A percentile compares a stretch with the other conserved stretches of the same genome.
These are phyloP conservation scores for Solanum appendiculatum DNA, from an alignment of 257 asterid genomes.

Conservation along the genomic window DNA sequence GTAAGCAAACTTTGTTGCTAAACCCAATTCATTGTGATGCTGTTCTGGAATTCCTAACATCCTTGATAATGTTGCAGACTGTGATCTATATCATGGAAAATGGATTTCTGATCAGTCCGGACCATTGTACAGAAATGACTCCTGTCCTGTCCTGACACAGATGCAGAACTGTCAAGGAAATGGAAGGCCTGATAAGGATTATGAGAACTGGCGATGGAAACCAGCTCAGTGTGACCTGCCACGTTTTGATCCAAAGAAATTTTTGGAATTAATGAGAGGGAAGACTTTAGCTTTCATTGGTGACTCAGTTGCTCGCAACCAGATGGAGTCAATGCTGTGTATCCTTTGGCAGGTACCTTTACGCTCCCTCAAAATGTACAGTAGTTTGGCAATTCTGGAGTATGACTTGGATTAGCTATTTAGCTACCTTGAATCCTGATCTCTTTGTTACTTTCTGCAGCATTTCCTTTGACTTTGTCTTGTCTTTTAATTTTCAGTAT, in stretches of 20 bases:
- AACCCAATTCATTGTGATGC: background rate
- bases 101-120: slow-evolving; percentile 70
- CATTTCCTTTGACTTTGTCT: background rate
- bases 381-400: background rate
- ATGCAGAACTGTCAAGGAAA: slow-evolving; percentile 96
- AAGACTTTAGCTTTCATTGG: slow-evolving; percentile 93
- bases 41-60: background rate
- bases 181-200: slow-evolving; percentile 91
- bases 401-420: background rate
- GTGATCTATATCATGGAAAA: slow-evolving; percentile 74
- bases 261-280: slow-evolving; percentile 85
- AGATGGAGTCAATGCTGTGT: slow-evolving; percentile 91
- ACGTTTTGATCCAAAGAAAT: slow-evolving; percentile 56
- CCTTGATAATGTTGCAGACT: slow-evolving; percentile 36
- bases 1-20: background rate
- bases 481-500: background rate
- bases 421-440: background rate
- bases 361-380: background rate
- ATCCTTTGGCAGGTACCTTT: slow-evolving; percentile 84
- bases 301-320: slow-evolving; percentile 96
- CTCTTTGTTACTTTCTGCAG: background rate
- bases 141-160: slow-evolving; percentile 86
- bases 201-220: slow-evolving; percentile 93
- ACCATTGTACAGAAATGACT: slow-evolving; percentile 66
- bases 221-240: slow-evolving; percentile 78